Evolutionary conservation across 805 yeast genomes (phyloP), one percentile per base, ranked within the genome.

Genomic region (Ogataea wickerhamii): DNA sequence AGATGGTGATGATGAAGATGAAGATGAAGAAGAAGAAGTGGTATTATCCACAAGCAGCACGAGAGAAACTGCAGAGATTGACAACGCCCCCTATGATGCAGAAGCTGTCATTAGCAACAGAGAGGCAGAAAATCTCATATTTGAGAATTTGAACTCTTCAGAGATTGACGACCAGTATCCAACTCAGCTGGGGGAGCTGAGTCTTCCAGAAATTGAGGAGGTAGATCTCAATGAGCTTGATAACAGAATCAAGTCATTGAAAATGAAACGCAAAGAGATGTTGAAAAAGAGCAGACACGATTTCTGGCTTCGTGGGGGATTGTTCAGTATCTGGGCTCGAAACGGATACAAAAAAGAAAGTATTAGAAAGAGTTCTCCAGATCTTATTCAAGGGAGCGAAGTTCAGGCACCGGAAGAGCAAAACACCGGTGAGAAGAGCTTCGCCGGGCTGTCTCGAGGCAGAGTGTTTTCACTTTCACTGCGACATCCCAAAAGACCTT

Each of bases 221-320:
- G 13, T 38, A 10, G 44, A 45, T 26, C 18, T 48, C 4, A 41
- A 45, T 6, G 26, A 38, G 20, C 37, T 48, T 10, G 44, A 44
- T 14, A 28, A 28, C 20, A 37, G 38, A 28, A 48, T 48, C 27
- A 39, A 30, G 24, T 29, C 34, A 6, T 17, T 48, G 17, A 48
- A 48, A 33, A 18, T 28, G 34, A 45, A 37, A 32, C 39, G 36
- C 24, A 48, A 45, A 25, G 44, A 43, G 23, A 20, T 48, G 2
- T n/a, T 43, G 12, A 40, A 40, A 24, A 41, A 37, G 28, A 45
- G 40, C 12, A 36, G 47, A 13, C 40, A 40, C n/a, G 34, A 36
- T 14, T 38, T 28, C 18, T 44, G 47, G 48, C 29, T 45, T 10
- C 44, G 35, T 21, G 40, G 43, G 2, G 43, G 49, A 3, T 7